Conservation (phyloP, 192 early-diverging fungal species). For the Chytriomyces sp. region DNA sequence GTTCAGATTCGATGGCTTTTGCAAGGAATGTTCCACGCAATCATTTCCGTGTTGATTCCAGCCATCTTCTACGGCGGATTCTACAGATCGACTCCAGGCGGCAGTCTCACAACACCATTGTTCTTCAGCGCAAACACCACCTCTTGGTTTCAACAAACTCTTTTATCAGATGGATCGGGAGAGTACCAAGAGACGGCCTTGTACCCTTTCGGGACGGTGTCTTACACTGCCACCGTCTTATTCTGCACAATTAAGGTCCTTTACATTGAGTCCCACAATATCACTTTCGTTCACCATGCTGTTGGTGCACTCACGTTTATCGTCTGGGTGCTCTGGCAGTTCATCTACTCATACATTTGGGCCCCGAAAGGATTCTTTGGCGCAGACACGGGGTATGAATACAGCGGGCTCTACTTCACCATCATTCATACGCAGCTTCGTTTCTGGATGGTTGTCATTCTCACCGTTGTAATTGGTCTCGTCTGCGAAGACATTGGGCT, state of each 20-base stretch:
- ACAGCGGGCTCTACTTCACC: conserved; percentile 12
- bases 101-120: neutral
- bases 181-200: conserved; percentile 5
- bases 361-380: conserved; percentile 2
- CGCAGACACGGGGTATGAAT: conserved; percentile 17
- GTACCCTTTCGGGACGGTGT: conserved; percentile 16
- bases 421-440: conserved; percentile 7
- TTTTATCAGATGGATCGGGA: conserved; percentile 12
- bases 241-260: conserved; percentile 31
- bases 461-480: conserved; percentile 10
- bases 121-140: neutral
- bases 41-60: conserved; percentile 18
- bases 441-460: conserved; percentile 12
- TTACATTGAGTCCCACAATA: conserved; percentile 22
- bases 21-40: conserved; percentile 56
- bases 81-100: neutral
- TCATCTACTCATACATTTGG: conserved; percentile 25
- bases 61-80: conserved; percentile 24
- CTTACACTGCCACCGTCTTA: conserved; percentile 22
- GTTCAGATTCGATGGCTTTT: conserved; percentile 60
- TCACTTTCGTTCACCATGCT: conserved; percentile 1
- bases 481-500: conserved; percentile 8
- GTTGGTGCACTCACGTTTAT: neutral
- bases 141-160: conserved; percentile 2
- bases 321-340: neutral